phyloP scores from a whole-genome alignment of 306 rosid species.

The Spatholobus suberectus region DNA sequence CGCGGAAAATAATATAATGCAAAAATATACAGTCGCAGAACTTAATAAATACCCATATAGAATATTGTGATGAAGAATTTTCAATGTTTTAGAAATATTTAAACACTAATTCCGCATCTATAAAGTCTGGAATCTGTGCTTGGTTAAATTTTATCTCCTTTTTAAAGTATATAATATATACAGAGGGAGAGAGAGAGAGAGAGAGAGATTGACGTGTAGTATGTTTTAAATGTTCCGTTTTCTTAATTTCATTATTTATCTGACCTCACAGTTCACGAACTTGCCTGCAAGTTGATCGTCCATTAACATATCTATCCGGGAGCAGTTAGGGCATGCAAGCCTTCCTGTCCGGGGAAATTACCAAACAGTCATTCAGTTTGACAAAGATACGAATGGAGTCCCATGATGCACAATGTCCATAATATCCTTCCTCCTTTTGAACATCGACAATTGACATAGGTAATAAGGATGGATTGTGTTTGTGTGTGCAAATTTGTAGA shows the following conservation, averaged over 20 bases:
- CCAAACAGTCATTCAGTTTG: conserved; percentile 4
- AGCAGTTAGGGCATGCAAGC: conserved; percentile 24
- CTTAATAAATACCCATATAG: too few species aligned
- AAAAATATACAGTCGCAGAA: too few species aligned
- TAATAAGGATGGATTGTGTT: too few species aligned
- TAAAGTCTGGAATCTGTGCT: too few species aligned
- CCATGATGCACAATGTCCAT: conserved; percentile 15
- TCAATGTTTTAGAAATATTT: neutral
- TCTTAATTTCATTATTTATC: neutral
- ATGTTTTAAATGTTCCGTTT: neutral
- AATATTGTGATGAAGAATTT: neutral
- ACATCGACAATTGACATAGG: too few species aligned
- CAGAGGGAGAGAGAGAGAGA: too few species aligned
- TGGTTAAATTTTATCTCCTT: too few species aligned
- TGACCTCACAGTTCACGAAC: conserved; percentile 25
- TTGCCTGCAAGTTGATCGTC: conserved; percentile 50
- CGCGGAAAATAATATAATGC: too few species aligned
- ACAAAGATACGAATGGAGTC: neutral
- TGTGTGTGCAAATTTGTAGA: too few species aligned
- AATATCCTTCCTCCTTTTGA: neutral
- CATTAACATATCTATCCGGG: conserved; percentile 29
- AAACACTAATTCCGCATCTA: too few species aligned
- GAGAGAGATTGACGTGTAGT: too few species aligned
- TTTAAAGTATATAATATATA: too few species aligned
- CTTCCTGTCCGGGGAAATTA: neutral